These are phyloP conservation scores for Acanthamoeba castellanii DNA, from an alignment of 208 protist genomes.

Conservation along the genomic window DNA sequence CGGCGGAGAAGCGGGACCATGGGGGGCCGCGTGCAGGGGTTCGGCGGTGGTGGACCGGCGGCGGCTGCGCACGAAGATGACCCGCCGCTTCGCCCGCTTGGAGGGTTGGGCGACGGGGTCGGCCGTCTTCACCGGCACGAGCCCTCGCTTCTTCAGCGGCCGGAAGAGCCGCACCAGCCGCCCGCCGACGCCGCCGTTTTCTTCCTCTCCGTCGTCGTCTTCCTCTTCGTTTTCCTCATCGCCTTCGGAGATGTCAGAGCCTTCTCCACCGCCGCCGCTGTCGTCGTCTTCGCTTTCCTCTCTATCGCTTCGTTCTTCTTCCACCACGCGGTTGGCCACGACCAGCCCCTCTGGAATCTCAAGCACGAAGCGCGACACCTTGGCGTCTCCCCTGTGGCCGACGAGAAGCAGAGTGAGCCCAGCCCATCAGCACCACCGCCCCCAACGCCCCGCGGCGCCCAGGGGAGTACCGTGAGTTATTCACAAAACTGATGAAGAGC, in stretches of 20 bases:
- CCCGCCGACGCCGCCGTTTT: not conserved
- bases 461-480: not conserved
- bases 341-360: not conserved
- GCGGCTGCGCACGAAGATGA: not conserved
- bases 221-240: not conserved
- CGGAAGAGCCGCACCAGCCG: not conserved
- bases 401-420: too few species aligned
- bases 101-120: not conserved
- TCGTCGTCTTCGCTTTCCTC: not conserved
- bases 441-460: too few species aligned
- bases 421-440: too few species aligned
- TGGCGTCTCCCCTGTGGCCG: not conserved
- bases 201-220: not conserved
- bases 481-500: conserved; percentile 37
- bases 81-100: not conserved
- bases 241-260: not conserved
- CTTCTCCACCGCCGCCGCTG: not conserved
- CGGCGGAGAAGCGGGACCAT: not conserved
- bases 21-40: not conserved
- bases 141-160: not conserved
- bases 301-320: not conserved
- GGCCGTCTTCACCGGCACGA: not conserved
- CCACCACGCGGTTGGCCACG: not conserved
- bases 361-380: not conserved
- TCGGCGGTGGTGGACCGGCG: not conserved